Percentiles rank a stretch among this genome's conserved stretches.
phyloP scores from a whole-genome alignment of 306 rosid genomes.

The Fragaria nilgerrensis region DNA sequence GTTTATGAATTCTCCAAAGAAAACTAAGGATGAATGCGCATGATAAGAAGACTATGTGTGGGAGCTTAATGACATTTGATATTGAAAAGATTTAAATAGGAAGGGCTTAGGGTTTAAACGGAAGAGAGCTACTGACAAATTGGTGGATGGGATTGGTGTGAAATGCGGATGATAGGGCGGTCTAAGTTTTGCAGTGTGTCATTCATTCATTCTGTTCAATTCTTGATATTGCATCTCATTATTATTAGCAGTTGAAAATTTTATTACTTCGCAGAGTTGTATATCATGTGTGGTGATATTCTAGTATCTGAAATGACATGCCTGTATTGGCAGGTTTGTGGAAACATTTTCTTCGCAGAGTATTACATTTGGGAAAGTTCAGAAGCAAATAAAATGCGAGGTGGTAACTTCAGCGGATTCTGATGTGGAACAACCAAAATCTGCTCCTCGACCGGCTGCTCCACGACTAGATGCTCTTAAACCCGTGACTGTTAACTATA shows the following conservation, averaged over 20 bases:
- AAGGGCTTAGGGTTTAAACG: background rate
- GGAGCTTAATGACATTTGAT: background rate
- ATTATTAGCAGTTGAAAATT: background rate
- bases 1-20: background rate
- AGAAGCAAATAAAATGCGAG: constrained; percentile 79
- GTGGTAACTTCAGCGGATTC: constrained; percentile 40
- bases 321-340: constrained; percentile 48
- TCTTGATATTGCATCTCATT: background rate
- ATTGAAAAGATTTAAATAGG: background rate
- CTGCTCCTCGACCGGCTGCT: constrained; percentile 22
- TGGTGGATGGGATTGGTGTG: background rate
- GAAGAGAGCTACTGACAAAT: background rate
- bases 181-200: background rate
- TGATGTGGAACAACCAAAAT: constrained; percentile 15
- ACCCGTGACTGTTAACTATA: background rate
- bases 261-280: background rate
- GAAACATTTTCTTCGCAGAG: constrained; percentile 54
- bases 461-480: constrained; percentile 6
- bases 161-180: background rate
- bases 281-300: background rate
- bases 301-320: constrained; percentile 12
- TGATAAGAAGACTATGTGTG: background rate
- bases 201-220: too few relatives aligned
- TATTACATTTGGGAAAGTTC: constrained; percentile 66
- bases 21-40: background rate